Evolutionary conservation across 129 eudicot species (phyloP), one percentile per base, ranked within the genome.

Genomic region (Tanacetum coccineum): DNA sequence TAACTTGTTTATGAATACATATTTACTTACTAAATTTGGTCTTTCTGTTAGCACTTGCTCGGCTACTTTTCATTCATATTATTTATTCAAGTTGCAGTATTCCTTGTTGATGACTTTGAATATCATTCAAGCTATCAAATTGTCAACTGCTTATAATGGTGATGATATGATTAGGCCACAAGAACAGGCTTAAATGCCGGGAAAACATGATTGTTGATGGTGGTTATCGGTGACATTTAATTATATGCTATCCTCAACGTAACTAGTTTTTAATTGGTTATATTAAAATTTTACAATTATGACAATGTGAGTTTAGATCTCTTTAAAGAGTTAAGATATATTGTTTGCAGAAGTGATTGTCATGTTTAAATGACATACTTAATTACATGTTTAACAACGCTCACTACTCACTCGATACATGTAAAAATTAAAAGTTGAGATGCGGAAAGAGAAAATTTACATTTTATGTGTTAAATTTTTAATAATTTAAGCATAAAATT

Each of bases 191-290:
- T 44, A 48, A 74, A 40, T 65, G 72, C 66, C 56, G 72, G 77
- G 54, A 28, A 74, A 65, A 67, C 66, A 74, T 73, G 77, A 70
- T 30, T 72, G 77, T 48, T 63, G 64, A 63, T 46, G 77, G 70
- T 46, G 45, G 70, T 73, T 63, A 53, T 73, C 57, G 71, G 70
- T 73, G 46, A 49, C 17, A 3, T 25, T 18, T 70, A 0, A 47
- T 70, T 70, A 49, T 18, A 26, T 59, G 28, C 59, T 59, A 62
- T 11, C 70, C 13, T 40, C 70, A 63, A 28, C 32, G 32, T 28
- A 28, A 28, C 32, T 32, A 32, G 2, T 32, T 32, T 7, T 32
- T 32, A 32, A 32, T 4, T 32, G 6, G 40, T 32, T 32, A 6
- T 4, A 32, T 1, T 32, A 32, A 32, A 32, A 5, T 7, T 0